phyloP scores from a whole-genome alignment of 2,329 filamentous ascomycete species.

The Pseudogymnoascus sp. region DNA sequence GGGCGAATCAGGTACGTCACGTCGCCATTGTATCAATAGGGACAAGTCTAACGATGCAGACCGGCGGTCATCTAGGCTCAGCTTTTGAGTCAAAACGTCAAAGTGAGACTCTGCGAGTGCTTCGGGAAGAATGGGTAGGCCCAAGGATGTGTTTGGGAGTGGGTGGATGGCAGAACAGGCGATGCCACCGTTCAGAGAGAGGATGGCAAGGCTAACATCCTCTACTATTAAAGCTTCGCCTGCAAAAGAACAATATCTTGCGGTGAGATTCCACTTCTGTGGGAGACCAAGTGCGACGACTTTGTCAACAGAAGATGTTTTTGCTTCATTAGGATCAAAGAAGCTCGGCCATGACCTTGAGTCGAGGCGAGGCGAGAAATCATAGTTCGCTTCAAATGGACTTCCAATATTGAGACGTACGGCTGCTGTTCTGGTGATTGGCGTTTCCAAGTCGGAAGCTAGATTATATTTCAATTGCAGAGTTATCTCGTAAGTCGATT shows the following conservation, averaged over 20 bases:
- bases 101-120: constrained; percentile 66
- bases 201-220: constrained; percentile 54
- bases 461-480: constrained; percentile 71
- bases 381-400: constrained; percentile 88
- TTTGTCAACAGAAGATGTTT: not conserved
- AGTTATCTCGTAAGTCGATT: constrained; percentile 56
- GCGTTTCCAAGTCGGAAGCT: constrained; percentile 68
- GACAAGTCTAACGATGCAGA: constrained; percentile 65
- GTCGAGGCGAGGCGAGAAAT: constrained; percentile 72
- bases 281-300: constrained; percentile 51
- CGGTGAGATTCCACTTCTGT: constrained; percentile 73
- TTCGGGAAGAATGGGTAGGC: constrained; percentile 48
- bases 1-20: constrained; percentile 32
- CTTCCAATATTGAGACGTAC: constrained; percentile 65
- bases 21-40: constrained; percentile 69
- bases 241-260: constrained; percentile 69
- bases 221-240: constrained; percentile 51
- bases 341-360: constrained; percentile 76
- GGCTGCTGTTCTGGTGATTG: constrained; percentile 63
- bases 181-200: constrained; percentile 53
- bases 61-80: constrained; percentile 71
- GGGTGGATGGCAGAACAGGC: constrained; percentile 43
- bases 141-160: constrained; percentile 26
- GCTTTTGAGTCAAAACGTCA: constrained; percentile 64
- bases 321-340: constrained; percentile 50